These are phyloP conservation scores for Debaryomycetaceae sp. DNA, from an alignment of 1,139 yeast genomes.

Conservation along the genomic window DNA sequence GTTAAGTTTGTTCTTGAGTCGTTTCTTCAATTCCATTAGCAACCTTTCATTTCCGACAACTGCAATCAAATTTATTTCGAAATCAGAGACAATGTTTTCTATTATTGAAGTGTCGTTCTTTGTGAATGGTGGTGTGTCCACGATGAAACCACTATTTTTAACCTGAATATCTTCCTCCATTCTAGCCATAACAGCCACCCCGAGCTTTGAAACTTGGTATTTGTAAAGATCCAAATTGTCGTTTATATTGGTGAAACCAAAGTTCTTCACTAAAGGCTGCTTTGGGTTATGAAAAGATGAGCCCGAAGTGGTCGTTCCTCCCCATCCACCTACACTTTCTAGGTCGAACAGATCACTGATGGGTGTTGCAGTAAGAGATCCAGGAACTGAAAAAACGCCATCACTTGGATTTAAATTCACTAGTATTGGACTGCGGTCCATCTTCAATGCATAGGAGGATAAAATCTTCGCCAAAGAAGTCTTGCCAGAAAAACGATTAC, in stretches of 20 bases:
- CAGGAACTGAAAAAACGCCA: constrained; percentile 79
- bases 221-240: constrained; percentile 64
- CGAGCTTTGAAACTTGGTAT: constrained; percentile 53
- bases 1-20: constrained; percentile 41
- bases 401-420: constrained; percentile 84
- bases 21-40: constrained; percentile 59
- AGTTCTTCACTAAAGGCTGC: constrained; percentile 80
- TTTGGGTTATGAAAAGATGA: constrained; percentile 78
- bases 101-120: constrained; percentile 51
- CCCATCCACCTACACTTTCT: constrained; percentile 72
- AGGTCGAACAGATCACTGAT: constrained; percentile 78
- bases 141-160: constrained; percentile 58
- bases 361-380: constrained; percentile 81
- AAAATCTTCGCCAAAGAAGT: constrained; percentile 69
- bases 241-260: constrained; percentile 61
- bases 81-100: constrained; percentile 59
- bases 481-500: constrained; percentile 74
- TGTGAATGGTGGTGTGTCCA: constrained; percentile 76
- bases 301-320: constrained; percentile 85
- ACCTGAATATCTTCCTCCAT: constrained; percentile 53
- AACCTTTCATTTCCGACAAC: constrained; percentile 66
- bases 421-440: constrained; percentile 59
- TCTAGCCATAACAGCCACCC: constrained; percentile 56
- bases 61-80: constrained; percentile 54
- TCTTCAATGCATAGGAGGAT: constrained; percentile 72